A percentile compares a stretch with the other conserved stretches of the same genome.
phyloP scores from a whole-genome alignment of 116 monocot species.

The Dioscorea cayenensis region DNA sequence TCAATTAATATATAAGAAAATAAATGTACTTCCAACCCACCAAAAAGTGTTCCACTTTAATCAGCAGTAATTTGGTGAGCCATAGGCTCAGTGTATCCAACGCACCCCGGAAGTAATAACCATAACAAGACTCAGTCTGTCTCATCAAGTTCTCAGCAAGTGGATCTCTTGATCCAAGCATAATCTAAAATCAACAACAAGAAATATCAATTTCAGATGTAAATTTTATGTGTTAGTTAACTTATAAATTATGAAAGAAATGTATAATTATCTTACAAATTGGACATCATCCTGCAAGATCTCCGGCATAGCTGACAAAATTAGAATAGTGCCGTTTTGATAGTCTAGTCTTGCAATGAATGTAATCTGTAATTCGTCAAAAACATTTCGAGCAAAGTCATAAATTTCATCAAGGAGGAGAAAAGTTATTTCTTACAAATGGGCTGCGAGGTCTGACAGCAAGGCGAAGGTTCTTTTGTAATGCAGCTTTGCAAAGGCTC shows the following conservation, averaged over 20 bases:
- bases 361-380: slow-evolving; percentile 51
- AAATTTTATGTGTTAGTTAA: neutral
- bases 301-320: slow-evolving; percentile 46
- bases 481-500: slow-evolving; percentile 72
- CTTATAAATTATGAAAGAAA: too few relatives aligned
- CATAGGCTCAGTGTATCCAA: slow-evolving; percentile 80
- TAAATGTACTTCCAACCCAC: neutral
- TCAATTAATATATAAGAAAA: neutral
- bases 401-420: too few relatives aligned
- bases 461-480: slow-evolving; percentile 77
- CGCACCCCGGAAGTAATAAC: slow-evolving; percentile 86
- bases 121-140: slow-evolving; percentile 45
- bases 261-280: too few relatives aligned
- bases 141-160: slow-evolving; percentile 82
- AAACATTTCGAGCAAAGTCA: neutral
- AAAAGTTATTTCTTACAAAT: slow-evolving; percentile 35
- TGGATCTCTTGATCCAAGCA: slow-evolving; percentile 84
- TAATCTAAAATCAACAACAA: slow-evolving; percentile 38
- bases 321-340: slow-evolving; percentile 84
- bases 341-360: slow-evolving; percentile 88
- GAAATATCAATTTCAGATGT: neutral
- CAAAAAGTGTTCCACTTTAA: slow-evolving; percentile 15
- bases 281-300: too few relatives aligned
- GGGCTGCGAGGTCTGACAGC: slow-evolving; percentile 49
- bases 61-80: slow-evolving; percentile 90